A percentile compares a stretch with the other conserved stretches of the same genome.
phyloP scores from a whole-genome alignment of 2,329 filamentous ascomycete genomes.

The Pseudogymnoascus sp. region DNA sequence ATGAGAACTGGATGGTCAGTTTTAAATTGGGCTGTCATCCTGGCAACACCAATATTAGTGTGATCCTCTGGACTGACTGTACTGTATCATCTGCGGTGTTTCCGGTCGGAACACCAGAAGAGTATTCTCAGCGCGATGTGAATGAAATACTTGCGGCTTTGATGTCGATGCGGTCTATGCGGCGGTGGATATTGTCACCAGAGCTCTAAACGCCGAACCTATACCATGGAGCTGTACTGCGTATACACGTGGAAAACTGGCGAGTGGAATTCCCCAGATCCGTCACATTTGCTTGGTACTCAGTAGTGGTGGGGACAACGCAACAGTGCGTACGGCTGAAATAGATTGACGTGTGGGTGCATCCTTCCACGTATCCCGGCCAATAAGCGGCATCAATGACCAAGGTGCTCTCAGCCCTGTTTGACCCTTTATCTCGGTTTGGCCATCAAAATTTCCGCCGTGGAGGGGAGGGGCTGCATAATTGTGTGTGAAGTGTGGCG shows the following conservation, averaged over 20 bases:
- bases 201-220: neutral
- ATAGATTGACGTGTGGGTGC: conserved; percentile 4
- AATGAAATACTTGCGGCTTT: neutral
- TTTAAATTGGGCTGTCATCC: neutral
- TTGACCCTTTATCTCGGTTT: conserved; percentile 8
- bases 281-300: neutral
- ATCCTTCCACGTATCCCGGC: neutral
- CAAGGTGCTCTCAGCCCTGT: neutral
- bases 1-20: neutral
- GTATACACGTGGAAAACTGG: neutral
- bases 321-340: conserved; percentile 4
- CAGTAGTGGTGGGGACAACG: neutral
- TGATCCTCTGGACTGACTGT: neutral
- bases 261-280: neutral
- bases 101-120: neutral
- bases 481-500: neutral
- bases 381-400: neutral
- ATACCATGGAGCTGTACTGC: neutral
- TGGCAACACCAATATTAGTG: neutral
- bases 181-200: neutral
- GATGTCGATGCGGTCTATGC: neutral
- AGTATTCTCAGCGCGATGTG: neutral
- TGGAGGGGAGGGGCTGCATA: neutral
- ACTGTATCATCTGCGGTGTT: neutral
- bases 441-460: neutral